Percentiles rank a stretch among this genome's conserved stretches.
These are phyloP conservation scores for Thuja plicata DNA, from an alignment of 83 land plant genomes.

Conservation along the genomic window DNA sequence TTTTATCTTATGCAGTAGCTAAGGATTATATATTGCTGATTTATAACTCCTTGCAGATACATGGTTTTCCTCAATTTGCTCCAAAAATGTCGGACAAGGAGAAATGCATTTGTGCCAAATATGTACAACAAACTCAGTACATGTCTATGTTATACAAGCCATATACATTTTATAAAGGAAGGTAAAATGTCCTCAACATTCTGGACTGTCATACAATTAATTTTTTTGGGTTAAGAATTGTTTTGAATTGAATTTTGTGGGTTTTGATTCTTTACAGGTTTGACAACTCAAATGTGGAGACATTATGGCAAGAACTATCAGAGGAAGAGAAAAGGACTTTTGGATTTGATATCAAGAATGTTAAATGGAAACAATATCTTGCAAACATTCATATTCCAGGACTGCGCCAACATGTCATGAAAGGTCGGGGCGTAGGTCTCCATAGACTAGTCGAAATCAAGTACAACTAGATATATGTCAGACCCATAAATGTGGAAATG, in stretches of 20 bases:
- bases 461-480: too few relatives aligned
- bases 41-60: background rate
- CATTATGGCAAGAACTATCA: conserved; percentile 55
- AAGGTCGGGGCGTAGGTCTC: conserved; percentile 51
- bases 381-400: conserved; percentile 81
- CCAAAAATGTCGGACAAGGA: conserved; percentile 32
- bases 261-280: conserved; percentile 38
- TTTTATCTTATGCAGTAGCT: conserved; percentile 14
- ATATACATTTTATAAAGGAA: conserved; percentile 80
- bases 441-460: background rate
- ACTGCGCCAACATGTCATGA: conserved; percentile 72
- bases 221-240: too few relatives aligned
- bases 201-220: too few relatives aligned
- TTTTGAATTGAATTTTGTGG: too few relatives aligned
- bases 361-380: conserved; percentile 82
- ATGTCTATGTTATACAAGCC: conserved; percentile 76
- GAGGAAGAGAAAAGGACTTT: conserved; percentile 61
- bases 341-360: conserved; percentile 63
- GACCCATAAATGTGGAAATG: too few relatives aligned
- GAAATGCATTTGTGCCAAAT: conserved; percentile 38
- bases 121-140: conserved; percentile 62
- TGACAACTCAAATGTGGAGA: conserved; percentile 65
- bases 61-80: background rate
- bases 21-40: too few relatives aligned
- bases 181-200: conserved; percentile 27